Base-by-base conservation (phyloP, 805 yeast species). In the Schwanniomyces pseudopolymorphus region DNA sequence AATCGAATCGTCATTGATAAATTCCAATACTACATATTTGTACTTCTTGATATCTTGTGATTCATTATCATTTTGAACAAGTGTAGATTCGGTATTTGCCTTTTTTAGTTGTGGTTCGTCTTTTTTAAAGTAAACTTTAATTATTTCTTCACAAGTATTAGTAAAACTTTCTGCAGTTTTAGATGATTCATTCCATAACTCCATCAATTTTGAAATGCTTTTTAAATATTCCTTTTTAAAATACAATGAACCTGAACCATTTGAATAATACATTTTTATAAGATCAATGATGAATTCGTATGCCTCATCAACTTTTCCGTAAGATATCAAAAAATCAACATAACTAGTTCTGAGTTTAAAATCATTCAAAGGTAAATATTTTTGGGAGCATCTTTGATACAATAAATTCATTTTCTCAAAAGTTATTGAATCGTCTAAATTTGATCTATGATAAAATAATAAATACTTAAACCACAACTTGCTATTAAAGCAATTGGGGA, bases 401-500 rank as follows among this genome's bases (percentile, higher is more conserved):
- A 80, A 58, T 0, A 64, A 59, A 19, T 77, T 64, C 20, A 76
- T 64, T 10, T 59, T 58, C 2, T 64, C 69, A 25, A 61, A 54
- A 25, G 47, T 52, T 14, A 40, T 50, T 8, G 40, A 38, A 0
- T 63, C 63, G 3, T 56, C 57, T 2, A 58, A 53, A 2, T 55
- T 44, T 49, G 54, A 51, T 2, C 54, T 55, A 19, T 77, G 63
- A 21, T 80, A 56, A 77, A 83, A 89, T 2, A 77, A 65, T 6
- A 80, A 48, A 59, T 86, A 91, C 45, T 76, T 76, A 14, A 81
- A 57, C 98, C 98, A 92, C 16, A 89, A 60, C 13, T 69, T 69
- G 26, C 80, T 81, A 40, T 75, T 69, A 17, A 66, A 65, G 35
- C 90, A 86, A 43, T 84, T 77, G 0, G 95, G 88, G 1, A 87